Evolutionary conservation across 2,329 filamentous ascomycete genomes (phyloP), one percentile per base, ranked within the genome.

Genomic region (Dendryphion nanum): DNA sequence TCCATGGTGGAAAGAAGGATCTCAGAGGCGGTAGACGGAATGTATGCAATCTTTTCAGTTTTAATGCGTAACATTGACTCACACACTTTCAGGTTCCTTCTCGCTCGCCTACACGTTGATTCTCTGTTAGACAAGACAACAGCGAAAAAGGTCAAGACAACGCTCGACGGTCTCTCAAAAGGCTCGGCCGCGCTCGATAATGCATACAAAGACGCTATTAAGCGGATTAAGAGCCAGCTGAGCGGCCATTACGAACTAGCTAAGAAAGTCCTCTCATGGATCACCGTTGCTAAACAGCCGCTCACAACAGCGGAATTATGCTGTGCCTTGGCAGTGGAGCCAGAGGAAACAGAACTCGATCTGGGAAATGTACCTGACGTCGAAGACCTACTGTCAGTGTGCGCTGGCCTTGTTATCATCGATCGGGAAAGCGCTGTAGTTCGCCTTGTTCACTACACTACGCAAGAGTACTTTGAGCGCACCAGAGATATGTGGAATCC

Each of bases 121-220:
- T 61, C 56, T 1, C 43, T 70, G 1, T 41, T 31, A 12, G 50
- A 42, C 10, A 60, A 62, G 39, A 45, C 17, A 26, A 59, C 63
- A 1, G 29, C 37, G 1, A 70, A 65, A 33, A 52, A 44, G 2
- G 41, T 76, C 8, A 43, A 47, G 28, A 21, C 50, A 43, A 0
- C 43, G 73, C 0, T 45, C 55, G 0, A 57, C 24, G 8, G 62
- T 60, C 14, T 50, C 50, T 2, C 35, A 50, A 10, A 58, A 54
- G 3, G 67, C 32, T 55, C 15, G 56, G 16, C 2, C 51, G 4
- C 66, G 68, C 13, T 70, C 13, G 49, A 69, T 15, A 3, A 46
- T 10, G 63, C 66, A 0, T 78, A 78, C 32, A 40, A 63, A 0
- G 40, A 66, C 1, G 63, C 66, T 0, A 69, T 76, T 57, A 33